Conservation (phyloP, 192 early-diverging fungal species). For the Entomortierella chlamydospora region DNA sequence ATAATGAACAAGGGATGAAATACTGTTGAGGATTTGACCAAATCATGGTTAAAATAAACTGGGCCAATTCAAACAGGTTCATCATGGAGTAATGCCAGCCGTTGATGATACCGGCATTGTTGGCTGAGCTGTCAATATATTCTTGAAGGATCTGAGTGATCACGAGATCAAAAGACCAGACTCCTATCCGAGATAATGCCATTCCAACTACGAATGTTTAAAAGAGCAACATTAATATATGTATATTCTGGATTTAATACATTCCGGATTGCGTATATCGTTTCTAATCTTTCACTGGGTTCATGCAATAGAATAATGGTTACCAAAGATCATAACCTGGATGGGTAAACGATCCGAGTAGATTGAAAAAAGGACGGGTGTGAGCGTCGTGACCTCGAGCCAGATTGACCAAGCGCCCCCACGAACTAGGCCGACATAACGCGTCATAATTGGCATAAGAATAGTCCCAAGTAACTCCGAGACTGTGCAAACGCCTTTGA, state of each 20-base stretch:
- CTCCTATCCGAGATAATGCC: slow-evolving; percentile 47
- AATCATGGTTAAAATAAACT: slow-evolving; percentile 45
- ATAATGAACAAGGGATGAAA: slow-evolving; percentile 48
- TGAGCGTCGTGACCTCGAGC: slow-evolving; percentile 26
- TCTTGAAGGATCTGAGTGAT: slow-evolving; percentile 54
- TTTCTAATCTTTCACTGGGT: no score
- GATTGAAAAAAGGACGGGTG: slow-evolving; percentile 45
- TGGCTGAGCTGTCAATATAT: slow-evolving; percentile 1
- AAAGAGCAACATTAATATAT: no score
- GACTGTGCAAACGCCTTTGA: slow-evolving; percentile 44
- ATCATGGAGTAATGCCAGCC: slow-evolving; percentile 54
- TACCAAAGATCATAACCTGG: slow-evolving; percentile 45
- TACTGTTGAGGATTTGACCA: slow-evolving; percentile 49
- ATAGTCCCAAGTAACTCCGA: slow-evolving; percentile 38
- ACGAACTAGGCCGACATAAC: slow-evolving; percentile 37
- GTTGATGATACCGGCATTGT: slow-evolving; percentile 40
- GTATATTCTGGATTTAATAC: no score
- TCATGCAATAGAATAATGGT: no score
- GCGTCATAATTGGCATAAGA: slow-evolving; percentile 26
- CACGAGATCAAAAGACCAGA: slow-evolving; percentile 53
- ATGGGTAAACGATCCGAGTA: slow-evolving; percentile 31
- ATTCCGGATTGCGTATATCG: no score
- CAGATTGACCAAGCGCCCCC: slow-evolving; percentile 51
- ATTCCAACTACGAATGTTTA: no score
- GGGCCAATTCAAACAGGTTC: slow-evolving; percentile 38